phyloP scores from a whole-genome alignment of 345 rosid species.

The Populus tremula region DNA sequence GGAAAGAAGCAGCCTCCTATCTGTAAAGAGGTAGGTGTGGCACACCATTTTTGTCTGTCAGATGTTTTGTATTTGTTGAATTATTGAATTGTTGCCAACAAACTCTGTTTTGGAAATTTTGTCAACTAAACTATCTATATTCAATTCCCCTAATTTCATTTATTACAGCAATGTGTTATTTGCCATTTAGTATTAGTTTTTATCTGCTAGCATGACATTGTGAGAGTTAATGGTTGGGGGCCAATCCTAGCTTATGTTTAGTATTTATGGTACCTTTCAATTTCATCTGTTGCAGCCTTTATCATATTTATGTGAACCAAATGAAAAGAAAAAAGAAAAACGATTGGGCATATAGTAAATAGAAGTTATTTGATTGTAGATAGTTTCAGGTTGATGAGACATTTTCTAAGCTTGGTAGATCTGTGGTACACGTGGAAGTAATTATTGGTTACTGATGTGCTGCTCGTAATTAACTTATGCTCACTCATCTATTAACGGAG shows the following conservation, averaged over 20 bases:
- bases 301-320: neutral
- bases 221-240: neutral
- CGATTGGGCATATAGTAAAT: neutral
- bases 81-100: neutral
- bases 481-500: neutral
- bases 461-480: neutral
- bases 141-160: neutral
- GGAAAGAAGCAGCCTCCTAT: conserved; percentile 70
- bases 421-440: neutral
- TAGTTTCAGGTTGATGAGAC: neutral
- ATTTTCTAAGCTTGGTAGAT: neutral
- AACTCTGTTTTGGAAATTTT: neutral
- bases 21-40: conserved; percentile 63
- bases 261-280: neutral
- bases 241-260: neutral
- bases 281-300: neutral
- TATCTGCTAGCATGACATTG: neutral
- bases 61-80: neutral
- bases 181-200: neutral
- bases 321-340: neutral
- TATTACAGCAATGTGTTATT: neutral
- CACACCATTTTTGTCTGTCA: neutral
- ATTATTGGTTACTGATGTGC: neutral
- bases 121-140: neutral
- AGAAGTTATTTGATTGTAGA: neutral